These are phyloP conservation scores for Cyberlindnera maclurae DNA, from an alignment of 805 yeast species.

Conservation along the genomic window DNA sequence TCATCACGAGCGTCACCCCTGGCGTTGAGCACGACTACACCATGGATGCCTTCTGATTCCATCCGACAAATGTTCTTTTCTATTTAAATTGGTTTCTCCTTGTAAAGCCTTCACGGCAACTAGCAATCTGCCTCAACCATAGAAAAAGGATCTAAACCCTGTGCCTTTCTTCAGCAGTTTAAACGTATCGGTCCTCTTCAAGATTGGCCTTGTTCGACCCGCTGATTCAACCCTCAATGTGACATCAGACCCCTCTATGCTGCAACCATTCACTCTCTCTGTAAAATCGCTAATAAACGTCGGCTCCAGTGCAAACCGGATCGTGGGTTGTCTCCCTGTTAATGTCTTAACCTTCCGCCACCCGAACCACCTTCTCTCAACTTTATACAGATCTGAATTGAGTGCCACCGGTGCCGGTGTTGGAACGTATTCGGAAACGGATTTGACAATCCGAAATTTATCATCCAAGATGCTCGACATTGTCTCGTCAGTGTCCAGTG, in stretches of 20 bases:
- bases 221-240: not conserved
- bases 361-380: constrained; percentile 2
- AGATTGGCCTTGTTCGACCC: constrained; percentile 1
- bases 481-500: constrained; percentile 1
- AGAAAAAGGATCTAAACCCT: not conserved
- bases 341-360: constrained; percentile 2
- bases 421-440: constrained; percentile 10
- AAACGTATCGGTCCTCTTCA: constrained; percentile 2
- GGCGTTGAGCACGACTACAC: constrained; percentile 97
- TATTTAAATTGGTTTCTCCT: too few species aligned
- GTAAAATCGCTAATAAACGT: constrained; percentile 3
- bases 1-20: constrained; percentile 94
- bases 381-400: not conserved
- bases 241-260: too few species aligned
- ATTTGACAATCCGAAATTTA: constrained; percentile 2
- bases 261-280: not conserved
- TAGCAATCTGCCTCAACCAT: not conserved
- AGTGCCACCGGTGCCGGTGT: constrained; percentile 14
- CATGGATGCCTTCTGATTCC: constrained; percentile 79
- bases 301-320: constrained; percentile 18
- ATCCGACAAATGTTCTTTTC: too few species aligned
- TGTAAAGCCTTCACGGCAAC: too few species aligned
- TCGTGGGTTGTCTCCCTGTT: constrained; percentile 5
- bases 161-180: not conserved
- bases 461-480: constrained; percentile 2